Evolutionary conservation across 2,329 filamentous ascomycete genomes (phyloP).

Genomic region (Alternaria ventricosa): DNA sequence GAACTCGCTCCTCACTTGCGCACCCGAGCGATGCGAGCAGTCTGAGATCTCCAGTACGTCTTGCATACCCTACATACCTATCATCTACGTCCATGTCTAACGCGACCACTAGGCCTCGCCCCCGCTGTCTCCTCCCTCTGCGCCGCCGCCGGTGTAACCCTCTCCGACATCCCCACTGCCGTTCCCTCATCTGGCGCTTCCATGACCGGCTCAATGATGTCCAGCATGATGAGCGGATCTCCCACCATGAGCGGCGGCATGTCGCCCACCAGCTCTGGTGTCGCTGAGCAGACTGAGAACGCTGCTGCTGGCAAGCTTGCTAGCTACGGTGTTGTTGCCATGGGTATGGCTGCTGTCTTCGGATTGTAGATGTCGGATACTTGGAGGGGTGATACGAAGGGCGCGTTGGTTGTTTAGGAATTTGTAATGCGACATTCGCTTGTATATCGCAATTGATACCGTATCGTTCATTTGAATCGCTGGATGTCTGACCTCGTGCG

Average conservation of each 20-base stretch:
- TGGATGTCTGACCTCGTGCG: not conserved
- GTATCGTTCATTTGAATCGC: not conserved
- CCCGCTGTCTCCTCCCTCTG: constrained; percentile 39
- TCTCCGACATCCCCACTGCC: constrained; percentile 29
- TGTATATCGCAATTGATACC: not conserved
- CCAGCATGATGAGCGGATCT: constrained; percentile 2
- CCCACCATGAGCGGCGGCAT: constrained; percentile 3
- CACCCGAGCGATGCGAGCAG: constrained; percentile 47
- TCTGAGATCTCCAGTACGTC: constrained; percentile 50
- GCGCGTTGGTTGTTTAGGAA: not conserved
- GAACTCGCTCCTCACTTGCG: constrained; percentile 50
- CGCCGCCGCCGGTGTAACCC: constrained; percentile 31
- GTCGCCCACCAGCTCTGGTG: constrained; percentile 5
- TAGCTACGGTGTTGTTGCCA: constrained; percentile 31
- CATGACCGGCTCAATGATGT: constrained; percentile 7
- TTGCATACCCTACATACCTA: not conserved
- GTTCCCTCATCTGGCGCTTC: constrained; percentile 7
- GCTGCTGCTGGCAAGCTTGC: constrained; percentile 29
- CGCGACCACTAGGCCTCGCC: constrained; percentile 19
- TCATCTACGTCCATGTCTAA: not conserved
- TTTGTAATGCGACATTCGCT: not conserved
- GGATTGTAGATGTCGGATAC: constrained; percentile 25
- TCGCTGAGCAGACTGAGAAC: constrained; percentile 17
- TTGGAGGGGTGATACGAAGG: not conserved
- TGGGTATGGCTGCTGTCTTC: constrained; percentile 31